A percentile compares a stretch with the other conserved stretches of the same genome.
phyloP scores from a whole-genome alignment of 805 yeast genomes.

The Candida dajiaensis region DNA sequence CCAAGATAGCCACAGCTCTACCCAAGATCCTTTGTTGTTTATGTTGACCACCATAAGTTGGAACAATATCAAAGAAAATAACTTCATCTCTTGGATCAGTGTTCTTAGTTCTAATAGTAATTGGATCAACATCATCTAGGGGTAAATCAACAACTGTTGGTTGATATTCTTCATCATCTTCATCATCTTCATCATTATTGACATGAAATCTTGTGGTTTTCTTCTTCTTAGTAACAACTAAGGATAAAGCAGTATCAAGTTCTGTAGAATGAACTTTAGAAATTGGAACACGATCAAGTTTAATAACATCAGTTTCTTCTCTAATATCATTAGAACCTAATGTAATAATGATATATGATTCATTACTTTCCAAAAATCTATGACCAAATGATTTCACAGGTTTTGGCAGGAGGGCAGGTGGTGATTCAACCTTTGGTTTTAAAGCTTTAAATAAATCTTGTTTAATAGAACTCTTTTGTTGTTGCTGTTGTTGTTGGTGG shows the following conservation, averaged over 20 bases:
- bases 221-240: constrained; percentile 45
- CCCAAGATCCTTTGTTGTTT: constrained; percentile 49
- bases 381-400: constrained; percentile 86
- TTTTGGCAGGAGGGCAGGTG: constrained; percentile 19
- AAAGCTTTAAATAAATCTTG: constrained; percentile 13
- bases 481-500: no score
- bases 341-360: constrained; percentile 72
- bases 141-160: constrained; percentile 74
- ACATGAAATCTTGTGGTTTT: background rate
- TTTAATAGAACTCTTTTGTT: constrained; percentile 15
- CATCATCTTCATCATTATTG: constrained; percentile 1
- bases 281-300: constrained; percentile 67
- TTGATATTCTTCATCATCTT: constrained; percentile 41
- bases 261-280: constrained; percentile 76
- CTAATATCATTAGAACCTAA: constrained; percentile 83
- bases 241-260: constrained; percentile 80
- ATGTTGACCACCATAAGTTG: constrained; percentile 62
- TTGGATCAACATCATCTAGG: constrained; percentile 69
- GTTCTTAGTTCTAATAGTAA: constrained; percentile 58
- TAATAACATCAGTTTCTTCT: constrained; percentile 50
- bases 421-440: constrained; percentile 3
- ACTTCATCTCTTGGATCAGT: constrained; percentile 46
- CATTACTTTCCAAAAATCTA: constrained; percentile 51
- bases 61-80: constrained; percentile 79
- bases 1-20: constrained; percentile 73